Base-by-base conservation (phyloP, 441 rosid species). In the Eutrema salsugineum region DNA sequence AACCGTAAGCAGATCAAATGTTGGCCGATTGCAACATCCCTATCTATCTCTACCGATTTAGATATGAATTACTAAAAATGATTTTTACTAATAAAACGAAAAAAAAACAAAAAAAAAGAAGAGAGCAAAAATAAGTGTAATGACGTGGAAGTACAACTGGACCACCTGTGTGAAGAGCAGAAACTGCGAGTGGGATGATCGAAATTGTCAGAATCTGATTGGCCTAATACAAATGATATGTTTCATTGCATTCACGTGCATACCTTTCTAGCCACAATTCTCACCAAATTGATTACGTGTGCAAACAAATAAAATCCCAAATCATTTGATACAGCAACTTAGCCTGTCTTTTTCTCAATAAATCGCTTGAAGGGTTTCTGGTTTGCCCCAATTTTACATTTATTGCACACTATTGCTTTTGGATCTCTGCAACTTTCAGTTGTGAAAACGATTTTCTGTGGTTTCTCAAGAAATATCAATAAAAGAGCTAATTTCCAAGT, bases 341-440 rank as follows among this genome's bases (percentile, higher is more conserved):
- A 53, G 51, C 74, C 62, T n/a, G 79, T 75, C 79, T 20, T 63
- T 60, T 75, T 69, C 79, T 63, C 66, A 75, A 38, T 63, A 38
- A 63, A 33, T 55, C 63, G 30, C 50, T 55, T 60, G 63, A 28
- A 67, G 51, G 49, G 24, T 24, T 62, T 43, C 16, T 59, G 5
- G 54, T 66, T 73, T 66, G 78, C 42, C 68, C 63, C 68, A 50
- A 51, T 12, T 22, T 59, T 7, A 24, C 57, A 67, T 60, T 75
- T 35, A 60, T 68, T 75, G 63, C 71, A 30, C 40, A 53, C 14
- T 36, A 38, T 38, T 65, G 53, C 32, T 58, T 65, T 58, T 66
- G 47, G 54, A 24, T 66, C 62, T 49, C 67, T 66, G 47, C 67
- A 66, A 58, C 20, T 39, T 49, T 58, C 72, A 66, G 20, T 32